These are phyloP conservation scores for Ceratocystis colombiana DNA, from an alignment of 2,329 filamentous ascomycete genomes.

Conservation along the genomic window DNA sequence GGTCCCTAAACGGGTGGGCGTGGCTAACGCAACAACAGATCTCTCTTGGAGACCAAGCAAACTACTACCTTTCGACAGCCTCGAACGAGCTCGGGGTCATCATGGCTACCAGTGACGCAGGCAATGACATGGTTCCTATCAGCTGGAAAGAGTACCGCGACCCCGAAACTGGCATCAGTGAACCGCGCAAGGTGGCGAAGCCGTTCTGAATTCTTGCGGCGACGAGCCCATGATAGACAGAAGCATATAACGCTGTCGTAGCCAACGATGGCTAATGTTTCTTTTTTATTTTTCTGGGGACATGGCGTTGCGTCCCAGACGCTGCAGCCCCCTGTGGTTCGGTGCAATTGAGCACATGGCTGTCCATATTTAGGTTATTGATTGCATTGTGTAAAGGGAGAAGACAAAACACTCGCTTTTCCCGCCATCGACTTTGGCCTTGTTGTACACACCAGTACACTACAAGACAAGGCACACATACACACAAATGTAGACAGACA, in stretches of 20 bases:
- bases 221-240: neutral
- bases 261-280: neutral
- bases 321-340: neutral
- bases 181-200: slow-evolving; percentile 86
- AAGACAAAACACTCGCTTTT: neutral
- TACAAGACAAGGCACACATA: neutral
- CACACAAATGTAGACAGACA: neutral
- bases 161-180: slow-evolving; percentile 62
- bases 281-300: neutral
- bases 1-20: neutral
- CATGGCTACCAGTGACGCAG: slow-evolving; percentile 78
- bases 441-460: neutral
- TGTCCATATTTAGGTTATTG: slow-evolving; percentile 10
- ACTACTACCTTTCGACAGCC: slow-evolving; percentile 90
- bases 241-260: neutral
- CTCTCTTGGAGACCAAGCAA: slow-evolving; percentile 82
- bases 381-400: slow-evolving; percentile 6
- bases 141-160: slow-evolving; percentile 95
- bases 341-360: neutral
- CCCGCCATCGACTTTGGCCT: neutral
- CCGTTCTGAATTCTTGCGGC: slow-evolving; percentile 52
- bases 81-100: slow-evolving; percentile 88
- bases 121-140: slow-evolving; percentile 83
- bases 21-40: slow-evolving; percentile 43
- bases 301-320: neutral